phyloP scores from a whole-genome alignment of 306 rosid species.

The Sechiopsis laciniata region DNA sequence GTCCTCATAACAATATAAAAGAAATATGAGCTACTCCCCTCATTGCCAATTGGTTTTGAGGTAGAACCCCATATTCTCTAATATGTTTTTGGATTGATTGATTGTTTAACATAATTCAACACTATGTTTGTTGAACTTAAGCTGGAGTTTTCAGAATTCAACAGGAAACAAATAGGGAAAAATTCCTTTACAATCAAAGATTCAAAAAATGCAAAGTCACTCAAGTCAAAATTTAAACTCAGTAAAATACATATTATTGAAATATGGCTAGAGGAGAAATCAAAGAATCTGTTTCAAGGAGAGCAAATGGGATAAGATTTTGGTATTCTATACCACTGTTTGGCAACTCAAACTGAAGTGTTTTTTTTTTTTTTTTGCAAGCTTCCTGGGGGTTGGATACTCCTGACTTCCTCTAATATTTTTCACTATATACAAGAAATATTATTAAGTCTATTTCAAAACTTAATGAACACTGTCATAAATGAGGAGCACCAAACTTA shows the following conservation, averaged over 20 bases:
- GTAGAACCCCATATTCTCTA: too few species aligned
- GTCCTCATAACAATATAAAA: too few species aligned
- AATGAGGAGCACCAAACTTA: conserved; percentile 11
- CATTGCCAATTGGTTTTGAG: too few species aligned
- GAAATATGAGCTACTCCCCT: too few species aligned
- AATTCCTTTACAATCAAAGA: not conserved
- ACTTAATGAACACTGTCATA: not conserved
- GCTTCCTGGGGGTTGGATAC: conserved; percentile 8
- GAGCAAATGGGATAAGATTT: not conserved
- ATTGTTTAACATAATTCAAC: too few species aligned
- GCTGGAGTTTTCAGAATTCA: not conserved
- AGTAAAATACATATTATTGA: not conserved
- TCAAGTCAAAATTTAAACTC: not conserved
- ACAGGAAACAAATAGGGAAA: not conserved
- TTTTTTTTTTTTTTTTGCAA: not conserved
- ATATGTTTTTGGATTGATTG: too few species aligned
- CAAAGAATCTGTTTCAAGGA: not conserved
- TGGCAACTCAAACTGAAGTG: not conserved
- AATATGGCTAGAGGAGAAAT: not conserved
- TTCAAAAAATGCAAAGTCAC: not conserved
- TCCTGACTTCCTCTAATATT: not conserved
- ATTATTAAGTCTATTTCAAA: not conserved
- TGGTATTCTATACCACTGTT: not conserved
- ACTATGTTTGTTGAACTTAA: not conserved
- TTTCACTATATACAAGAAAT: not conserved